Base-by-base conservation (phyloP, 2,329 filamentous ascomycete species). In the Phaeophleospora eucalypticola region DNA sequence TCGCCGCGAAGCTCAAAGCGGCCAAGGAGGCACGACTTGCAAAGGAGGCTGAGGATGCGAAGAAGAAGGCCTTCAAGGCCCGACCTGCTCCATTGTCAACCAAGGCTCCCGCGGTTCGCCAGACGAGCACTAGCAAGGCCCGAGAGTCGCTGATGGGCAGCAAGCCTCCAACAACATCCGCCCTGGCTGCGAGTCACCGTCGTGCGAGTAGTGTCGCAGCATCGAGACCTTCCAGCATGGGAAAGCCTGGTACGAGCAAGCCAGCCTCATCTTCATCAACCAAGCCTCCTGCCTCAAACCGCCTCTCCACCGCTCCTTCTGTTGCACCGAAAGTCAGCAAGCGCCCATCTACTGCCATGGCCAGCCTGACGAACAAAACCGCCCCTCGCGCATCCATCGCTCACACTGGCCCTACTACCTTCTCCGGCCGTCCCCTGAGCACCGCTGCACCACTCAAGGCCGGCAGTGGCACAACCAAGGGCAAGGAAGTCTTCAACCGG, bases 1-100 rank as follows among this genome's bases (percentile, higher is more conserved):
- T 78, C 3, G 74, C 76, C 2, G 74, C 74, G 3, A 77, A 74
- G 53, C 61, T 78, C n/a, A 77, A 73, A 56, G 74, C 72, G 4
- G 68, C 73, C 17, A 69, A 71, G 38, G 73, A 77, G 49, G 74
- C 74, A 46, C 69, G 74, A 0, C 54, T 68, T 43, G 72, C 69
- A 52, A 65, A 68, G 19, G 73, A 74, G 57, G 68, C 64, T 10
- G 58, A 62, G 24, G 63, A 65, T 41, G 52, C 53, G 17, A 55
- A 62, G 58, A 69, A 65, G 56, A 64, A 56, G 40, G 55, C 59
- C 4, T 75, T 76, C 66, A 77, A 75, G 60, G 74, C 74, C 7
- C 60, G 73, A 8, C 72, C 72, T 12, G 69, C 66, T 19, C 71
- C 72, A 4, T 48, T 58, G 1, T 49, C 42, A 17, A 48, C 51